These are phyloP conservation scores for Carpinus fangiana DNA, from an alignment of 306 rosid species.

Conservation along the genomic window DNA sequence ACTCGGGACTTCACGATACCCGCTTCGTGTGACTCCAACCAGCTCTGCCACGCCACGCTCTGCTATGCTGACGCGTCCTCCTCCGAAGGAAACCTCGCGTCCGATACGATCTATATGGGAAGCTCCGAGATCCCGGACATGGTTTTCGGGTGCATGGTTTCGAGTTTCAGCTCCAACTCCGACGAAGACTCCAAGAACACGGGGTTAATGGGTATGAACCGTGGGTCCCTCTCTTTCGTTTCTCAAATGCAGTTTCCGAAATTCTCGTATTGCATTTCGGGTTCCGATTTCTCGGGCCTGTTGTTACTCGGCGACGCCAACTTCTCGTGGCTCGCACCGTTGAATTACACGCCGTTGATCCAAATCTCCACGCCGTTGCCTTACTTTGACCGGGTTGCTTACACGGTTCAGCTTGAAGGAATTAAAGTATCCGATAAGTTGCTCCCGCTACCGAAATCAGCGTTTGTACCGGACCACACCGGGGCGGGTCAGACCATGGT, in stretches of 20 bases:
- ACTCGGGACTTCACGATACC: conserved; percentile 80
- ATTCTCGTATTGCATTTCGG: conserved; percentile 89
- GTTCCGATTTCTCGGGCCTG: conserved; percentile 63
- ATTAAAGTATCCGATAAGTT: conserved; percentile 52
- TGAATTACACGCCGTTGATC: conserved; percentile 69
- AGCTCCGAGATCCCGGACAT: conserved; percentile 34
- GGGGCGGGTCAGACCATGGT: conserved; percentile 93
- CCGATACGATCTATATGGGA: conserved; percentile 62
- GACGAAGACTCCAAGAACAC: conserved; percentile 57
- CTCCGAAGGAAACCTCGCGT: conserved; percentile 77
- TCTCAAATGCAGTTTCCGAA: conserved; percentile 64
- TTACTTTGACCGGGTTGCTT: conserved; percentile 72
- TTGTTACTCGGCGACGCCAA: conserved; percentile 62
- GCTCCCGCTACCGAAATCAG: conserved; percentile 38
- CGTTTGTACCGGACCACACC: conserved; percentile 68
- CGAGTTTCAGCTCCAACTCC: conserved; percentile 43
- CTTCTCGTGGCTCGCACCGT: conserved; percentile 52
- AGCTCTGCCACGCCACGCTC: conserved; percentile 83
- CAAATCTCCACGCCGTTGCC: conserved; percentile 68
- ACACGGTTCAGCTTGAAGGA: conserved; percentile 59
- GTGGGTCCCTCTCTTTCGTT: conserved; percentile 69
- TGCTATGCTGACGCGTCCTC: conserved; percentile 81
- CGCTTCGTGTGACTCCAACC: conserved; percentile 77
- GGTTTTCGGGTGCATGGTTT: conserved; percentile 80
- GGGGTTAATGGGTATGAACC: conserved; percentile 92